Conservation (phyloP, 805 yeast genomes). For the Kuraishia hungarica region DNA sequence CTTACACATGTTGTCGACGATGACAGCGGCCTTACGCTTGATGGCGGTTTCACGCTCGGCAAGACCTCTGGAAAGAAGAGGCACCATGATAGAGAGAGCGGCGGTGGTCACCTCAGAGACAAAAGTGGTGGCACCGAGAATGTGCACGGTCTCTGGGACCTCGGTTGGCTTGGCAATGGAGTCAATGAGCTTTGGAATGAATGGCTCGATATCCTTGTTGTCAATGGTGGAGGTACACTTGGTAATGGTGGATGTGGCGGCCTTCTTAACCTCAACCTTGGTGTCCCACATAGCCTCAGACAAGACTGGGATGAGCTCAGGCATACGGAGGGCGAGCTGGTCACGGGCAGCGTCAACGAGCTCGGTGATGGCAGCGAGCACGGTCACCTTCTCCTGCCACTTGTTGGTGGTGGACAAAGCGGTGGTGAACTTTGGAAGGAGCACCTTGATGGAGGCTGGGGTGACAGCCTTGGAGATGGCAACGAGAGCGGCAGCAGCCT, state of each 20-base stretch:
- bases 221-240: slow-evolving; percentile 96
- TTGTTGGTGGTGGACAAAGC: slow-evolving; percentile 69
- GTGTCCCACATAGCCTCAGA: slow-evolving; percentile 99
- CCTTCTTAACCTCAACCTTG: slow-evolving; percentile 94
- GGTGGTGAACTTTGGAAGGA: slow-evolving; percentile 72
- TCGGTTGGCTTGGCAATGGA: slow-evolving; percentile 96
- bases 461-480: slow-evolving; percentile 78
- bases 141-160: slow-evolving; percentile 98
- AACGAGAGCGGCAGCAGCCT: slow-evolving; percentile 68
- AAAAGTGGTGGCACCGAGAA: slow-evolving; percentile 98
- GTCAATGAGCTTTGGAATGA: slow-evolving; percentile 93
- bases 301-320: slow-evolving; percentile 95
- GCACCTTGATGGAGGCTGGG: slow-evolving; percentile 87
- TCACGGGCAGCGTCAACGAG: slow-evolving; percentile 91
- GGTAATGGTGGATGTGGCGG: slow-evolving; percentile 93
- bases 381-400: slow-evolving; percentile 97
- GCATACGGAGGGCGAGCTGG: slow-evolving; percentile 98
- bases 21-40: slow-evolving; percentile 99
- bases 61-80: slow-evolving; percentile 97
- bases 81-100: slow-evolving; percentile 98
- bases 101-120: slow-evolving; percentile 99
- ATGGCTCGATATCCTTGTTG: slow-evolving; percentile 99
- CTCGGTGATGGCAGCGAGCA: slow-evolving; percentile 75
- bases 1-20: slow-evolving; percentile 99
- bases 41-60: slow-evolving; percentile 99